Evolutionary conservation across 1,139 yeast species (phyloP), one percentile per base, ranked within the genome.

Genomic region (Scheffersomyces parashehatae): DNA sequence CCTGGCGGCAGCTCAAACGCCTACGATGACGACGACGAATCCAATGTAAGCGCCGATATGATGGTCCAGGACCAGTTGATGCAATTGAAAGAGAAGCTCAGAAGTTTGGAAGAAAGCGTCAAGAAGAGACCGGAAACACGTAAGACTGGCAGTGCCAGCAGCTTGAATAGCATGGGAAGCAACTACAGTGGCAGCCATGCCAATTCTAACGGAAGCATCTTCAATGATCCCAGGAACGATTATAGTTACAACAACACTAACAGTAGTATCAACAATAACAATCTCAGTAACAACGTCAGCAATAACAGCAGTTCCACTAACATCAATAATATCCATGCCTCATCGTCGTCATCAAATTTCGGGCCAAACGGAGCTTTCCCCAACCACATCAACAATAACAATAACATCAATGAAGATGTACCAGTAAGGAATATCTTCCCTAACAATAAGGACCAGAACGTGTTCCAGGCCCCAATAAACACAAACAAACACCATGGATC

Each of bases 41-140:
- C 28, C 33, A 15, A n/a, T 14, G 10, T 9, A 3, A 37, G 26
- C 29, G 29, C 35, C 24, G 34, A 39, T 28, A 29, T 20, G 13
- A 42, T 41, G 28, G 57, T 58, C 3, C 51, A 52, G 29, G 55
- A 53, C 30, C 60, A 59, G 41, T 45, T 57, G 31, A 39, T 46
- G 13, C 43, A 43, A 15, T 41, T 60, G 16, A 56, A 58, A 35
- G 49, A 55, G 28, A 59, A 58, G 35, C 36, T 51, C n/a, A 37
- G 30, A 13, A 28, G 34, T 5, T 36, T 52, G 36, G 53, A 49
- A 33, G 37, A 45, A 24, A 47, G 52, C n/a, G 54, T 46, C 13
- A 39, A 38, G 12, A 36, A 36, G 20, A 44, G 20, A 11, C 35
- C 24, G 7, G 35, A 15, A 20, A 5, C 26, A 3, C 26, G 26